phyloP scores from a whole-genome alignment of 2,329 filamentous ascomycete species.

The Colletotrichum liriopes region DNA sequence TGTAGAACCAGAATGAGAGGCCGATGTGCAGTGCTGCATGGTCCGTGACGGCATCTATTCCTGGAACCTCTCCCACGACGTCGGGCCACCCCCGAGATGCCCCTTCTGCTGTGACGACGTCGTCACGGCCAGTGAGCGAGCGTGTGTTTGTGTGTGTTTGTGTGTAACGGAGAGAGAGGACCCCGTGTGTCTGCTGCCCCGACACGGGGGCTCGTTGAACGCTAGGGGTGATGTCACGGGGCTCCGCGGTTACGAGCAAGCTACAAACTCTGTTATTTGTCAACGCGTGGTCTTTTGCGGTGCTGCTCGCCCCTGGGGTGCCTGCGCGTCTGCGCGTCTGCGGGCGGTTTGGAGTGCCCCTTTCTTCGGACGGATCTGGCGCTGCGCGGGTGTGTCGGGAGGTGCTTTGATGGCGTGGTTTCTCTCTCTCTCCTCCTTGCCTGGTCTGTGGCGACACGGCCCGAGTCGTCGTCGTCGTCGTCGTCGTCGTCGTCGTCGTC shows the following conservation, averaged over 20 bases:
- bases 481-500: too few species aligned
- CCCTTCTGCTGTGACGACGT: not conserved
- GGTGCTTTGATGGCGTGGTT: not conserved
- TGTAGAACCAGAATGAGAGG: too few species aligned
- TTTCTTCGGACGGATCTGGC: not conserved
- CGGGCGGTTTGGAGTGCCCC: not conserved
- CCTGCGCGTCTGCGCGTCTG: not conserved
- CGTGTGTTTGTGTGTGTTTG: too few species aligned
- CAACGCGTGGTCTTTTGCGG: not conserved
- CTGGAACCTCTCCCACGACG: not conserved
- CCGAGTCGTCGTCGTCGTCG: too few species aligned
- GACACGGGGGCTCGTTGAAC: not conserved
- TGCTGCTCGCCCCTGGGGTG: not conserved
- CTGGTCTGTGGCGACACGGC: slow-evolving; percentile 1
- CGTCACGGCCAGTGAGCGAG: not conserved
- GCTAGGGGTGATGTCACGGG: too few species aligned
- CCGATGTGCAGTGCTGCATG: not conserved
- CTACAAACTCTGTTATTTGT: not conserved
- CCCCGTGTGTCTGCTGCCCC: not conserved
- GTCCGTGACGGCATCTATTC: slow-evolving; percentile 2
- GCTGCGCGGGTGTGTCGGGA: not conserved
- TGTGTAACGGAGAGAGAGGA: too few species aligned
- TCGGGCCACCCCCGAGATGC: not conserved
- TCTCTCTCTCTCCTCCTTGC: not conserved
- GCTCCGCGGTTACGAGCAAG: not conserved